Evolutionary conservation across 2,329 filamentous ascomycete genomes (phyloP), one percentile per base, ranked within the genome.

Genomic region (Colletotrichum sojae): DNA sequence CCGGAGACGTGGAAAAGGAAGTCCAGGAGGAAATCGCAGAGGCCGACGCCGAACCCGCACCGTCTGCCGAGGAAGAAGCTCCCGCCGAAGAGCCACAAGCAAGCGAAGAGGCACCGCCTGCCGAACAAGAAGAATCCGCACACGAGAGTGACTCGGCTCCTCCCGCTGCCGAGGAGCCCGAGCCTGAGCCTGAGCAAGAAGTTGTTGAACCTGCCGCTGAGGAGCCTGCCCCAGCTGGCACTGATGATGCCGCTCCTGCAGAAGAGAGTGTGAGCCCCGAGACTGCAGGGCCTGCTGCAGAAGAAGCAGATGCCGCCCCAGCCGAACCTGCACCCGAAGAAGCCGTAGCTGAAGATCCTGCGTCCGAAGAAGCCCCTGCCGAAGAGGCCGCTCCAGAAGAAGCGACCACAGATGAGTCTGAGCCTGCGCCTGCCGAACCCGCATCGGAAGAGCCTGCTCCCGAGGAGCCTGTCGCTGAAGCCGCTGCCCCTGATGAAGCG

Each of bases 1-100:
- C 53, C 4, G 63, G 54, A 12, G 45, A 12, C 15, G 45, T 13
- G 13, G 27, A 62, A 51, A 36, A 52, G 46, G 39, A 70, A 6
- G 12, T 51, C 22, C 53, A 43, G 54, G 62, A 65, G 27, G 62
- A 60, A 60, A 68, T 63, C 70, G 53, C 70, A 51, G 71, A 70
- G 55, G 48, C 64, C 70, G 60, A 45, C 13, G 55, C 60, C 54
- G 57, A 53, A 45, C 18, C 36, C 3, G 39, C 20, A 10, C 48
- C 40, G 43, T 22, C 64, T 49, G 27, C 16, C 46, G 25, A 67
- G n/a, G 54, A 16, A 46, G 52, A 73, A 31, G 36, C 27, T 39
- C 54, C 48, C 4, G 27, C 43, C 15, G 48, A 20, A 1, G 43
- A 66, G 8, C 0, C 39, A 25, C 39, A 49, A 31, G 60, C 58